Evolutionary conservation across 2,329 filamentous ascomycete species (phyloP), one percentile per base, ranked within the genome.

Genomic region (Clarireedia homoeocarpa): DNA sequence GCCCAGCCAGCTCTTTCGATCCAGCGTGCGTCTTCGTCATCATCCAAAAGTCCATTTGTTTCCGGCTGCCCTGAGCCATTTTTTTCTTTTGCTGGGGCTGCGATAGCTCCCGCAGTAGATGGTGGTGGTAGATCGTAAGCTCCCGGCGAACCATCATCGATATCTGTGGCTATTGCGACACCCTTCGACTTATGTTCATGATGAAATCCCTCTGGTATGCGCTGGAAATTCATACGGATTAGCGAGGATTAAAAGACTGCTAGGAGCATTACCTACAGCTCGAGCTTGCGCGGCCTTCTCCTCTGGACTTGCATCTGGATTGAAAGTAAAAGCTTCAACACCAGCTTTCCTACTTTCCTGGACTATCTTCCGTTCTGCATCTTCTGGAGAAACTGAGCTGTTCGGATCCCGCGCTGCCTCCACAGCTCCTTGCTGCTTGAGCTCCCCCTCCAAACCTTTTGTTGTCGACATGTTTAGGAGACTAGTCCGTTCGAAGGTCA

Each of bases 251-350:
- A 10, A n/a, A 12, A 5, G 48, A 5, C 12, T 44, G 27, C 24
- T 17, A 12, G 20, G 24, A 57, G 24, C 50, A 48, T 47, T 39
- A 78, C 86, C 66, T 78, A 95, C 90, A 68, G 85, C 81, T 77
- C 80, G 77, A 23, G 87, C 85, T 69, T 91, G 88, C 34, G 86
- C 86, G 59, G 81, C 85, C 76, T 99, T 99, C 71, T 95, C 80
- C 70, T 91, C 89, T 0, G 86, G 80, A 45, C 79, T 85, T 44
- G 91, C 91, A 75, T 96, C 75, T 0, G 94, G 90, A 69, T 99
- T 81, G 74, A 97, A 99, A 60, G 85, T 82, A 70, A 88, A 94
- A 61, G 90, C 91, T 30, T 85, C 75, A 24, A 87, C 82, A 44
- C 94, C 94, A 12, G 86, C 89, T 66, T 87, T 86, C 67, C 79